Conservation (phyloP, 768 basidiomycete genomes). For the Tulasnella sp. region DNA sequence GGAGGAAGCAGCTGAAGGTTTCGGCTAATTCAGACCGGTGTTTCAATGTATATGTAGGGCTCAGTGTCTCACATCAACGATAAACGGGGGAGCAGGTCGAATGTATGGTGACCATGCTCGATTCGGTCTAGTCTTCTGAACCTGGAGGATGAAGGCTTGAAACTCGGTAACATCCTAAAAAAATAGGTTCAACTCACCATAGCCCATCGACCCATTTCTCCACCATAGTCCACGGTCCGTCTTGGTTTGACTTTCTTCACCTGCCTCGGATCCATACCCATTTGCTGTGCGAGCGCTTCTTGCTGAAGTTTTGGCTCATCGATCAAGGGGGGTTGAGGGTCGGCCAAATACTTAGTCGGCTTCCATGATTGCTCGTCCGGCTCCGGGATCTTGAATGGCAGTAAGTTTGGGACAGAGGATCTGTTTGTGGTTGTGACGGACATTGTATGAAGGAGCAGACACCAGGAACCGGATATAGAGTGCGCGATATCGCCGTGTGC, state of each 20-base stretch:
- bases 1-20: constrained; percentile 77
- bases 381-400: background rate
- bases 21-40: constrained; percentile 23
- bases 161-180: background rate
- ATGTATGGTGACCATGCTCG: constrained; percentile 64
- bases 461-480: too few relatives aligned
- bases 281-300: constrained; percentile 61
- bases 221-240: constrained; percentile 91
- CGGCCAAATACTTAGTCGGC: constrained; percentile 55
- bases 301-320: constrained; percentile 69
- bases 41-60: background rate
- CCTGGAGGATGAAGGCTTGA: constrained; percentile 30
- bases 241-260: constrained; percentile 88
- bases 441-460: background rate
- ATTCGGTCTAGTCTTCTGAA: constrained; percentile 70
- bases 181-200: constrained; percentile 43
- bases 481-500: too few relatives aligned
- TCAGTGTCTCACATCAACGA: constrained; percentile 61
- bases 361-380: constrained; percentile 40
- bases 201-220: constrained; percentile 75
- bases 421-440: background rate
- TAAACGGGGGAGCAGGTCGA: constrained; percentile 76
- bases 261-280: constrained; percentile 61
- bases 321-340: constrained; percentile 58
- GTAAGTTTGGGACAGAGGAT: background rate